Percentiles rank a stretch among this genome's conserved stretches.
phyloP scores from a whole-genome alignment of 1,284 basidiomycete genomes.

The Moniliophthora roreri region DNA sequence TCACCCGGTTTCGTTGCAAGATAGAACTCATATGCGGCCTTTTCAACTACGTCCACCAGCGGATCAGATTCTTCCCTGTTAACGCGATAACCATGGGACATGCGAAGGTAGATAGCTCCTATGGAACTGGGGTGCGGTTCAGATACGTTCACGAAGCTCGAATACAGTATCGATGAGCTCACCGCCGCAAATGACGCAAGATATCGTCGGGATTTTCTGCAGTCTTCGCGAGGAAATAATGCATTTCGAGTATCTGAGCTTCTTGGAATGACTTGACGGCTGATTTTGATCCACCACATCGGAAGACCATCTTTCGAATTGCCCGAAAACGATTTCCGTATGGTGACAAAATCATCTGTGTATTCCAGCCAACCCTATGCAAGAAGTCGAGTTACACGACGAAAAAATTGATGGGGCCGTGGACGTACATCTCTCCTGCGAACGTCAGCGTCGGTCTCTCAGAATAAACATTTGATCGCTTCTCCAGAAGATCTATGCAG shows the following conservation, averaged over 20 bases:
- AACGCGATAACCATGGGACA: conserved; percentile 28
- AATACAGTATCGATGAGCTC: neutral
- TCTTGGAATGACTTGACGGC: conserved; percentile 17
- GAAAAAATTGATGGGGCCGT: neutral
- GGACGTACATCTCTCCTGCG: conserved; percentile 20
- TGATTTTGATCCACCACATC: conserved; percentile 20
- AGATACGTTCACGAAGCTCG: neutral
- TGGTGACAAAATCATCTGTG: conserved; percentile 26
- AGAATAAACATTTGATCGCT: conserved; percentile 25
- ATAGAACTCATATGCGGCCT: conserved; percentile 27
- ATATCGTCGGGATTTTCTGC: conserved; percentile 22
- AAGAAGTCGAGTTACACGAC: neutral
- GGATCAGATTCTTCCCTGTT: conserved; percentile 24
- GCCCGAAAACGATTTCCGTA: conserved; percentile 24
- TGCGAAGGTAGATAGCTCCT: conserved; percentile 25
- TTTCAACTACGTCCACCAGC: conserved; percentile 25
- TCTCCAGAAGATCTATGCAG: conserved; percentile 26
- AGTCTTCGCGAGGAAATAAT: conserved; percentile 22
- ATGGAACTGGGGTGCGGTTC: conserved; percentile 15
- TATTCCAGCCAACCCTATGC: conserved; percentile 27
- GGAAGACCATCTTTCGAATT: conserved; percentile 23
- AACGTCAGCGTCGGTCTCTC: conserved; percentile 26
- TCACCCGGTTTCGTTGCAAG: conserved; percentile 22
- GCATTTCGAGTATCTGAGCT: conserved; percentile 25
- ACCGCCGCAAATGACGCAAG: conserved; percentile 24